Base-by-base conservation (phyloP, 257 asterid genomes). In the Linderniella brevidens region DNA sequence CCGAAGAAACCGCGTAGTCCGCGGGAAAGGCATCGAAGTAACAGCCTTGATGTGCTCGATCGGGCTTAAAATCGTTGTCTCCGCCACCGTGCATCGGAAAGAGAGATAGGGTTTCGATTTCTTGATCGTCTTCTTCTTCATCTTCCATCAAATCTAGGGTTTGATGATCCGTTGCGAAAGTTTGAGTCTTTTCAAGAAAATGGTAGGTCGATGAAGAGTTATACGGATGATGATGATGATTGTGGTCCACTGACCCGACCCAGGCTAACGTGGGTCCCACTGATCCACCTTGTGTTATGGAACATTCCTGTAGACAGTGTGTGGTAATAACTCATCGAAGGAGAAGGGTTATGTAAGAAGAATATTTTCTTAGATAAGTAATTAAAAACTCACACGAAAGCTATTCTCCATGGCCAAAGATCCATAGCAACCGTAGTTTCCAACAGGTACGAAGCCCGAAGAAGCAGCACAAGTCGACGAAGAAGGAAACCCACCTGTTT, bases 71-170 rank as follows among this genome's bases (percentile, higher is more conserved):
- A 4, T 60, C 69, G 66, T 53, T 62, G 15, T 61, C 46, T 48
- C 66, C 50, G 19, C 74, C 90, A 43, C 72, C 76, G 56, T 85
- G 96, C 66, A 82, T 71, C 12, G 99, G 99, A 56, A 90, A 90
- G 19, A 90, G 94, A 0, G 96, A 82, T 13, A 88, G 94, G 13
- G 96, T 88, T 61, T 83, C 95, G 17, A 66, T 59, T 48, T 65
- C 85, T 20, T 52, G 49, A 1, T 59, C 61, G 1, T 52, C 63
- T 1, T 47, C 71, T 13, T 53, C 67, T 0, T 63, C 78, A 10
- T 68, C 72, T 8, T 43, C 10, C 6, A 43, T 64, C 11, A 56
- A 67, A 29, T 73, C 78, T 60, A 64, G 78, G 83, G 84, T 68
- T 80, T 71, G 83, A 14, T 55, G 49, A 3, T 45, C 64, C 47